These are phyloP conservation scores for Nakazawaea sp. DNA, from an alignment of 805 yeast species.

Conservation along the genomic window DNA sequence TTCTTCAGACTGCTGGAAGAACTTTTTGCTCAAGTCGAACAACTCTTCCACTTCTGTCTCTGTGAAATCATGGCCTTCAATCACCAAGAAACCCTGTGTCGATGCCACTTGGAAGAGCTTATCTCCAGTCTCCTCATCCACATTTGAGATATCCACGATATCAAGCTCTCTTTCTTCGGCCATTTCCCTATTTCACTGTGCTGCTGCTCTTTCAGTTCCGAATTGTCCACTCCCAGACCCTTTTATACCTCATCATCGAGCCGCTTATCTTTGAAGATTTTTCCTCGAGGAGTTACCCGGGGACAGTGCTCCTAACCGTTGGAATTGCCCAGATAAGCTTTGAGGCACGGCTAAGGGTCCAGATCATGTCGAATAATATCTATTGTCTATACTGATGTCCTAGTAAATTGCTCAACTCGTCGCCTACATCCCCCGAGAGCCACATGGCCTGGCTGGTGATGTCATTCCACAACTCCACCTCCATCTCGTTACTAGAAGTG, in stretches of 20 bases:
- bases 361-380: too few relatives aligned
- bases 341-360: too few relatives aligned
- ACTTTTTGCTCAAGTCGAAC: constrained; percentile 27
- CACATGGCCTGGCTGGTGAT: constrained; percentile 73
- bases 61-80: constrained; percentile 43
- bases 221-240: too few relatives aligned
- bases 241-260: too few relatives aligned
- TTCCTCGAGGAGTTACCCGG: too few relatives aligned
- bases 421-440: constrained; percentile 42
- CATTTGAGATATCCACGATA: constrained; percentile 46
- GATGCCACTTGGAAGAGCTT: constrained; percentile 43
- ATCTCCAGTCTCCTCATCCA: constrained; percentile 35
- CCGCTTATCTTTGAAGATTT: too few relatives aligned
- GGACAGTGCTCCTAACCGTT: too few relatives aligned
- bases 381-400: too few relatives aligned
- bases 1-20: constrained; percentile 37
- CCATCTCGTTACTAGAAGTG: constrained; percentile 25
- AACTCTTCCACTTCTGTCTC: constrained; percentile 32
- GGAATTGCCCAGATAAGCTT: too few relatives aligned
- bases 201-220: too few relatives aligned
- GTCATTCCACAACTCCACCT: constrained; percentile 65
- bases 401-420: constrained; percentile 22
- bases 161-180: not conserved
- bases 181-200: too few relatives aligned
- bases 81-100: constrained; percentile 41